Conservation (phyloP, 2,329 filamentous ascomycete genomes). For the Stromatinia cepivora region DNA sequence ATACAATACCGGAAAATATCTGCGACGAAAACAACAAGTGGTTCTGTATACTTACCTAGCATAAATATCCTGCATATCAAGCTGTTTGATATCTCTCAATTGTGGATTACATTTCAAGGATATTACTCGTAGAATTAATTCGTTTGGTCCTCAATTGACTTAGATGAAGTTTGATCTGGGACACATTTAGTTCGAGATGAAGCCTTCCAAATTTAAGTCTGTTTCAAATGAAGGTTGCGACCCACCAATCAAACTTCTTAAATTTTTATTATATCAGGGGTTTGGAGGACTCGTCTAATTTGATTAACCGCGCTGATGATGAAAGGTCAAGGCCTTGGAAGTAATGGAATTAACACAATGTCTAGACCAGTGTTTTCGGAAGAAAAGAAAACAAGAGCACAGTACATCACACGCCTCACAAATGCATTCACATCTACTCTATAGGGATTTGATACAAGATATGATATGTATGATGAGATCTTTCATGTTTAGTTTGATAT, state of each 20-base stretch:
- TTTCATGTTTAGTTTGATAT: neutral
- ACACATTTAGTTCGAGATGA: slow-evolving; percentile 17
- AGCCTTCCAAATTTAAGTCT: slow-evolving; percentile 16
- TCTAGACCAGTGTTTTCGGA: neutral
- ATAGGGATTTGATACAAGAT: neutral
- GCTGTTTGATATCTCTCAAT: slow-evolving; percentile 10
- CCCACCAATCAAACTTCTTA: slow-evolving; percentile 20
- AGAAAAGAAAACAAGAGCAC: neutral
- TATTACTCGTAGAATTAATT: slow-evolving; percentile 6
- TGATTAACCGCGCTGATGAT: slow-evolving; percentile 18
- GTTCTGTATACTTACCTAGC: neutral
- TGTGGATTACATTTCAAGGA: neutral
- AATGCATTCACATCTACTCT: neutral
- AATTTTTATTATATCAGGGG: slow-evolving; percentile 3
- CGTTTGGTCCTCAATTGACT: slow-evolving; percentile 13
- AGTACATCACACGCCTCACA: neutral
- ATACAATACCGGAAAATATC: slow-evolving; percentile 2
- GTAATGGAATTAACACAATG: neutral
- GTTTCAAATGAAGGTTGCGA: slow-evolving; percentile 17
- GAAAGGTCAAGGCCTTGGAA: neutral
- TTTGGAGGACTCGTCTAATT: slow-evolving; percentile 16
- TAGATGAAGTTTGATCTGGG: slow-evolving; percentile 15
- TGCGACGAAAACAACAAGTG: slow-evolving; percentile 14
- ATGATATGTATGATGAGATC: neutral
- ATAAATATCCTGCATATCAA: neutral